Base-by-base conservation (phyloP, 2,329 filamentous ascomycete genomes). In the Venturiaceae sp. region DNA sequence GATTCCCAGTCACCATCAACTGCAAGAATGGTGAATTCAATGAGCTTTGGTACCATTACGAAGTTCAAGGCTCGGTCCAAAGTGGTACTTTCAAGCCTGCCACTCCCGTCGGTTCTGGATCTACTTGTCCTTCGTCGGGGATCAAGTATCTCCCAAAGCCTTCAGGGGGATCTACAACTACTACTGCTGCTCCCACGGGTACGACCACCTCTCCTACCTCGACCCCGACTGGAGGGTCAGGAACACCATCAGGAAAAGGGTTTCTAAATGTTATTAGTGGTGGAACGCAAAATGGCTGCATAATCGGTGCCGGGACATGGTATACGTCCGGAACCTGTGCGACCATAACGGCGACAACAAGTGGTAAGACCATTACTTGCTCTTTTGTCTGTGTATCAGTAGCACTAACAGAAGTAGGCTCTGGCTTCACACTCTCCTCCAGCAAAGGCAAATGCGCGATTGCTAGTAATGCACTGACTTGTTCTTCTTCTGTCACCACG, bases 251-350 rank as follows among this genome's bases (percentile, higher is more conserved):
- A n/a, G 84, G 84, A 1, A 77, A 73, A 33, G 86, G 86, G 0
- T 80, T 79, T 63, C 68, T 88, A 41, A 79, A 84, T 57, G 83
- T 86, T 3, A 66, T 76, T 28, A 73, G 75, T 3, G 68, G 72
- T 19, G 77, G 80, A 3, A 66, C 66, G n/a, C 67, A 73, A 53
- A 77, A 75, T 7, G 86, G 86, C n/a, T 89, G 85, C 64, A 77
- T 89, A 60, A 89, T 88, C 66, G 79, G 79, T 58, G 75, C 72
- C 9, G 86, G 86, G 0, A 82, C 79, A 0, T 90, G 86, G 86
- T 89, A 86, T 66, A 77, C 78, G 0, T 78, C 76, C 1, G 85
- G 85, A 2, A 86, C 84, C 0, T 88, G 85, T 66, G 86, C 86
- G 0, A 86, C 81, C 0, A 86, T 83, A 67, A 82, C 78, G 0